Evolutionary conservation across 495 filamentous ascomycete species (phyloP).

Genomic region (Aspergillus conjunctus): DNA sequence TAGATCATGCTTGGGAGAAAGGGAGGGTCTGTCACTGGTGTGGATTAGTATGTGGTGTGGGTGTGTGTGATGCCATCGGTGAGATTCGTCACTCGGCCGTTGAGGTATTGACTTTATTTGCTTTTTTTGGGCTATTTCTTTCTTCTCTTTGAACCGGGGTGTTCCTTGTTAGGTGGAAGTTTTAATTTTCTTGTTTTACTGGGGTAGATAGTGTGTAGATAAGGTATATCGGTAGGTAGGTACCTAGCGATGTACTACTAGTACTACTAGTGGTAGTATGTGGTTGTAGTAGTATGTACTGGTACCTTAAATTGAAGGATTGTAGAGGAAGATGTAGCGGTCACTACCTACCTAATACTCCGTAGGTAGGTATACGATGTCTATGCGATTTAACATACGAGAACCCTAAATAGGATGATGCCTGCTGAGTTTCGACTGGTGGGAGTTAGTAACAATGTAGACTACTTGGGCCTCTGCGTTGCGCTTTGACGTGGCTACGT

Average conservation of each 20-base stretch:
- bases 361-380: too few relatives aligned
- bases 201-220: neutral
- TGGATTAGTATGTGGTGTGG: neutral
- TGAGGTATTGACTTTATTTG: neutral
- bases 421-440: too few relatives aligned
- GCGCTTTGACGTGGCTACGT: constrained; percentile 4
- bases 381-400: too few relatives aligned
- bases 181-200: neutral
- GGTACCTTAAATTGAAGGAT: too few relatives aligned
- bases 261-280: too few relatives aligned
- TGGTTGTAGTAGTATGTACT: too few relatives aligned
- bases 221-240: too few relatives aligned
- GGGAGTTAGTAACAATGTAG: neutral
- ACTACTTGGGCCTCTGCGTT: neutral
- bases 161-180: neutral
- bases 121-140: neutral
- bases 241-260: too few relatives aligned
- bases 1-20: constrained; percentile 3
- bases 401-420: too few relatives aligned
- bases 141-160: neutral
- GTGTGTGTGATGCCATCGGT: neutral
- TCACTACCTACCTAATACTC: too few relatives aligned
- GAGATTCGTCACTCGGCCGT: neutral
- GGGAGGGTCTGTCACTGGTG: neutral
- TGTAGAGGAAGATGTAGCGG: too few relatives aligned